phyloP scores from a whole-genome alignment of 768 basidiomycete species.

The Pleurotus sapidus region DNA sequence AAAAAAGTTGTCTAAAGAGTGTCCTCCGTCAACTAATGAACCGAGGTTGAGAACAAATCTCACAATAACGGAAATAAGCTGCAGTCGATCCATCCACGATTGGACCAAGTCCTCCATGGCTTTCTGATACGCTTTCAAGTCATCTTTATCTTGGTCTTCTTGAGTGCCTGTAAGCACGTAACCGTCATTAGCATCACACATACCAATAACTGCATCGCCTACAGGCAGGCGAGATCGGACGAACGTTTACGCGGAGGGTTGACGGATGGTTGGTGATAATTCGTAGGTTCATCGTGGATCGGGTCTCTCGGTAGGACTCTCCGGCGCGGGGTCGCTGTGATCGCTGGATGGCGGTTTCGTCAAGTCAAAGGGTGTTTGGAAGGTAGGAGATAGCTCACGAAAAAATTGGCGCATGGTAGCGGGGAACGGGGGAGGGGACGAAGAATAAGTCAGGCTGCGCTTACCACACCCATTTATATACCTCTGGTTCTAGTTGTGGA shows the following conservation, averaged over 20 bases:
- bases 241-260: background rate
- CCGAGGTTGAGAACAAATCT: conserved; percentile 16
- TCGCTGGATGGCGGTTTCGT: background rate
- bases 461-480: too few species aligned
- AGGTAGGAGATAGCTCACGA: background rate
- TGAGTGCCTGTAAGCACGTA: conserved; percentile 24
- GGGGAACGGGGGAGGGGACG: background rate
- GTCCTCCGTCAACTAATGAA: background rate
- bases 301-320: background rate
- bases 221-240: background rate
- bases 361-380: too few species aligned
- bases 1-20: conserved; percentile 57
- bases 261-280: background rate
- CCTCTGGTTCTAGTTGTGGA: background rate
- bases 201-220: too few species aligned
- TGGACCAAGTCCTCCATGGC: conserved; percentile 51
- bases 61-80: conserved; percentile 59
- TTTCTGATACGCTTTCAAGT: conserved; percentile 40
- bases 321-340: background rate
- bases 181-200: background rate
- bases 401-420: background rate
- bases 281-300: background rate
- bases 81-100: conserved; percentile 62
- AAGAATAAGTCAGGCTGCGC: too few species aligned
- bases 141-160: conserved; percentile 44